Base-by-base conservation (phyloP, 306 rosid genomes). In the Vigna hirtella region DNA sequence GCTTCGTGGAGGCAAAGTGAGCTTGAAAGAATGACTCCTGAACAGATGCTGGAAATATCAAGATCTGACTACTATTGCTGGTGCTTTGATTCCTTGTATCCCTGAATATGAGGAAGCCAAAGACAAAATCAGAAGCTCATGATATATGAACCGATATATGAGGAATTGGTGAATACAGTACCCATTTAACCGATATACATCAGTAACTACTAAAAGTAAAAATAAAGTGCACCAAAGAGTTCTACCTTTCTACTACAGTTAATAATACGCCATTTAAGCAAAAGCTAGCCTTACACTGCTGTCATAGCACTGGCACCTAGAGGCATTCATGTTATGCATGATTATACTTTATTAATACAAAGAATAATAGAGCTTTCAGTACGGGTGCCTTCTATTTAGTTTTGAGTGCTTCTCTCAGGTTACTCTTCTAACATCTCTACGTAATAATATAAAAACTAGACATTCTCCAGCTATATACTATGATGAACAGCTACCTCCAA, bases 1-100 rank as follows among this genome's bases (percentile, higher is more conserved):
- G 96, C 93, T 32, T 56, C 84, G 0, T 85, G 94, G 97, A 87
- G 92, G 79, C 96, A 90, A 77, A 80, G 26, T 70, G 97, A 93
- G 77, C 91, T 93, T 42, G 93, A 91, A 86, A 91, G 90, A 77
- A 93, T 91, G 99, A 84, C 43, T 69, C 94, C 99, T 32, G 94
- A 93, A 48, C 97, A 93, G 38, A 83, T 96, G 94, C 73, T 96
- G 71, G 91, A 83, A 4, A 82, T 89, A 76, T 96, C 98, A 43
- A 90, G 94, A 88, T 90, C 97, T 83, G 97, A 96, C 77, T 96
- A 86, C 86, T 90, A 93, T 68, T 96, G 99, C 77, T 96, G 99
- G 99, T 93, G 99, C 90, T 72, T 96, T 86, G 99, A 95, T 83
- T 85, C 88, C 34, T 61, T 12, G 40, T 50, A 61, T 77, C 53